These are phyloP conservation scores for Eucalyptus sp. DNA, from an alignment of 345 rosid species.

Conservation along the genomic window DNA sequence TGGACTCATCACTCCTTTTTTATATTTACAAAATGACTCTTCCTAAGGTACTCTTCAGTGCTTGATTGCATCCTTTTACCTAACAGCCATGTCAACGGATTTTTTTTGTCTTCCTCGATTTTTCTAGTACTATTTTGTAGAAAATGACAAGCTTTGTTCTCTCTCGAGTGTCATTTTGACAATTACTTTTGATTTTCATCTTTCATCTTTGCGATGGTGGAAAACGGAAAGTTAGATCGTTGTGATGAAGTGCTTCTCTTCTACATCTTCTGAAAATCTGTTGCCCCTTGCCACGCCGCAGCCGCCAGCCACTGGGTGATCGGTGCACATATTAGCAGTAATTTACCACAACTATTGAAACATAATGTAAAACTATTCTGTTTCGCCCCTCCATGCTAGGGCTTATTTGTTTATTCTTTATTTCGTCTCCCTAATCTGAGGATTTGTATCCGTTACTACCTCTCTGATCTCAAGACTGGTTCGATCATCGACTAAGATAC, in stretches of 20 bases:
- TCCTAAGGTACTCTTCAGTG: not conserved
- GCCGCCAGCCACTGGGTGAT: not conserved
- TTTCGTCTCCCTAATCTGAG: not conserved
- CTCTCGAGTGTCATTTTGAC: not conserved
- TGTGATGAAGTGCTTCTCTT: not conserved
- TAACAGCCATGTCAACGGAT: not conserved
- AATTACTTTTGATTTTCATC: not conserved
- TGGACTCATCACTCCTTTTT: not conserved
- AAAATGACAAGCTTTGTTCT: not conserved
- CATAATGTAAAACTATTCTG: not conserved
- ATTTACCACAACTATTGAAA: not conserved
- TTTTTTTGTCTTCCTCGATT: not conserved
- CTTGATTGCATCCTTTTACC: not conserved
- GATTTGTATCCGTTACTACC: not conserved
- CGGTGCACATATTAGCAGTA: not conserved
- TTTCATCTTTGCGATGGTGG: not conserved
- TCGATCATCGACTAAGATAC: not conserved
- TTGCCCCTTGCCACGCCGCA: not conserved
- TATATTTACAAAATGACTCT: not conserved
- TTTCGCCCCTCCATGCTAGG: not conserved
- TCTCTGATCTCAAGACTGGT: not conserved
- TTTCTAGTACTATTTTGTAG: not conserved
- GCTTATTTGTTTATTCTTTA: not conserved
- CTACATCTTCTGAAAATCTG: not conserved
- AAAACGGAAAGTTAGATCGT: not conserved